A percentile compares a stretch with the other conserved stretches of the same genome.
Conservation (phyloP, 2,329 filamentous ascomycete species). For the Venturia oleaginea region DNA sequence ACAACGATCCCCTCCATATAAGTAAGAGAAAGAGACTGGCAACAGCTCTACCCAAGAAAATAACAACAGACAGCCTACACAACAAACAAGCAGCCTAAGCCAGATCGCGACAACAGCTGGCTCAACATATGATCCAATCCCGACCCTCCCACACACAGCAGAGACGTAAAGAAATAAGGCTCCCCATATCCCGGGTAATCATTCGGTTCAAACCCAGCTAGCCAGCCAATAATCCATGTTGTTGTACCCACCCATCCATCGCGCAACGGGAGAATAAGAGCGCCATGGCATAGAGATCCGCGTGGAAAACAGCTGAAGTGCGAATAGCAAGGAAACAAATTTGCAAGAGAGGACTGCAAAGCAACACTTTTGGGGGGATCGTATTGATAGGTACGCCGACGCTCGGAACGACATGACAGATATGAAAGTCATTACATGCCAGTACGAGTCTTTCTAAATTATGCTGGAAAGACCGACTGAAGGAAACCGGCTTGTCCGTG, state of each 20-base stretch:
- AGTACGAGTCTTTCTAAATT: constrained; percentile 1
- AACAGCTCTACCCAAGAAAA: constrained; percentile 13
- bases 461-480: not conserved
- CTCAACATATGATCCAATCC: not conserved
- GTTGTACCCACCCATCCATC: not conserved
- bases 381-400: constrained; percentile 5
- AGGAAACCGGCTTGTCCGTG: not conserved
- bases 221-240: not conserved
- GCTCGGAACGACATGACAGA: constrained; percentile 7
- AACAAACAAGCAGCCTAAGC: constrained; percentile 2
- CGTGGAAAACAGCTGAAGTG: not conserved
- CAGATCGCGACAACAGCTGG: not conserved
- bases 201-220: not conserved
- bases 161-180: not conserved
- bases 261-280: not conserved
- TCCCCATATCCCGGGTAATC: not conserved
- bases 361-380: constrained; percentile 10
- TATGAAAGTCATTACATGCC: constrained; percentile 8
- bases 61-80: constrained; percentile 3
- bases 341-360: not conserved
- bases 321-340: constrained; percentile 3
- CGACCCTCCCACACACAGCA: not conserved
- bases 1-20: not conserved
- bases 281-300: not conserved
- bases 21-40: constrained; percentile 10